Evolutionary conservation across 179 eudicot species (phyloP).

Genomic region (Carnegiea gigantea): DNA sequence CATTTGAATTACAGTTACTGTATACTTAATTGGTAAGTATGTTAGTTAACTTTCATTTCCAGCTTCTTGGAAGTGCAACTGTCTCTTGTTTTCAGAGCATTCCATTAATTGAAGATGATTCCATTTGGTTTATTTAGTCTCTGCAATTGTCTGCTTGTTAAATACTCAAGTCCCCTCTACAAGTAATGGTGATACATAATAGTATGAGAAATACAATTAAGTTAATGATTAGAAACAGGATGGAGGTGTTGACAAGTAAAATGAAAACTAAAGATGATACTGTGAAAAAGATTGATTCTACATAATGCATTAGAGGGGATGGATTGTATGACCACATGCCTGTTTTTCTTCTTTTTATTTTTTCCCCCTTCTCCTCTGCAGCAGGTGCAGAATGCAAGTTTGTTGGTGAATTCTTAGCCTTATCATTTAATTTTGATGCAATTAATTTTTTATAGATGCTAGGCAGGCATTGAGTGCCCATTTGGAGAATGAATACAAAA

Average conservation of each 20-base stretch:
- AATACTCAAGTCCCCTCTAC: not conserved
- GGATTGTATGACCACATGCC: not conserved
- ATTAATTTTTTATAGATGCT: slow-evolving; percentile 40
- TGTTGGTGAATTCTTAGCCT: not conserved
- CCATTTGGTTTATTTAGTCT: not conserved
- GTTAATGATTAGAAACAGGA: not conserved
- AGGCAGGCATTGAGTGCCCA: slow-evolving; percentile 57
- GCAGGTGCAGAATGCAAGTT: not conserved
- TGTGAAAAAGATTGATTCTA: not conserved
- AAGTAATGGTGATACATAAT: not conserved
- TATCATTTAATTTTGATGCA: slow-evolving; percentile 11
- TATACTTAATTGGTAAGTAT: not conserved
- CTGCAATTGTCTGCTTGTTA: not conserved
- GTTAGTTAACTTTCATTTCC: not conserved
- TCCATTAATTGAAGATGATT: not conserved
- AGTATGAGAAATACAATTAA: not conserved
- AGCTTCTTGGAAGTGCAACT: not conserved
- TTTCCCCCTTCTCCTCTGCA: not conserved
- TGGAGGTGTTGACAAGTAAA: too few species aligned
- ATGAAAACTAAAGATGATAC: not conserved
- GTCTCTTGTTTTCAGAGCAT: not conserved
- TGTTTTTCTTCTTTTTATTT: not conserved
- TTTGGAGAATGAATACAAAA: slow-evolving; percentile 59
- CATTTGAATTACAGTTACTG: not conserved
- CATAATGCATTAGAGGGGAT: not conserved